Evolutionary conservation across 2,329 filamentous ascomycete genomes (phyloP).

Genomic region (Fusarium sp.): DNA sequence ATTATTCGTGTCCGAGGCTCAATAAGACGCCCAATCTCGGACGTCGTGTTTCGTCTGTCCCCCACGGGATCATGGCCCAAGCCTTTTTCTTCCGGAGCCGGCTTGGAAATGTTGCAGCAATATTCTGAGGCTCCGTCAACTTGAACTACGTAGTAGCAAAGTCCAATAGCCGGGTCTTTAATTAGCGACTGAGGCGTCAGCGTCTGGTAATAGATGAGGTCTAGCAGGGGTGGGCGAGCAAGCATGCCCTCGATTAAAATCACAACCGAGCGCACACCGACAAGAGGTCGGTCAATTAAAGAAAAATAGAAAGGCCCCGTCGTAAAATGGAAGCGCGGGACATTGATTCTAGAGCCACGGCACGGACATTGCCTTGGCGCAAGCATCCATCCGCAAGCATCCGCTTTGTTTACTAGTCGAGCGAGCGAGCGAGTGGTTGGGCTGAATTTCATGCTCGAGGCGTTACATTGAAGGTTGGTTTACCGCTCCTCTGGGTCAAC

Average conservation of each 20-base stretch:
- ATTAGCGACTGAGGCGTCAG: conserved; percentile 30
- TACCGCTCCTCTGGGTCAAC: conserved; percentile 36
- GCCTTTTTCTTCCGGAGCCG: conserved; percentile 1
- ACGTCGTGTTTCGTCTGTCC: neutral
- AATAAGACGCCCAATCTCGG: conserved; percentile 14
- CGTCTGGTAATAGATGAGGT: conserved; percentile 5
- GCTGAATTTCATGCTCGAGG: conserved; percentile 19
- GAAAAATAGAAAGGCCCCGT: conserved; percentile 21
- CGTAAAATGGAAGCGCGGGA: conserved; percentile 27
- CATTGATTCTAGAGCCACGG: conserved; percentile 34
- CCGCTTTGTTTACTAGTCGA: conserved; percentile 2
- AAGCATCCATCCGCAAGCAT: conserved; percentile 1
- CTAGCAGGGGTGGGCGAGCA: conserved; percentile 5
- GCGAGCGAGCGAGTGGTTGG: conserved; percentile 1
- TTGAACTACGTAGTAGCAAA: neutral
- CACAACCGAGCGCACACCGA: conserved; percentile 29
- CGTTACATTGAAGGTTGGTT: conserved; percentile 14
- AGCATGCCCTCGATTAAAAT: conserved; percentile 31
- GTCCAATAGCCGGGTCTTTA: conserved; percentile 11
- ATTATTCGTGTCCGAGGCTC: conserved; percentile 12
- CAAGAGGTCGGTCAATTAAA: conserved; percentile 15
- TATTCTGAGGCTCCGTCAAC: conserved; percentile 1
- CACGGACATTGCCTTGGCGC: conserved; percentile 25
- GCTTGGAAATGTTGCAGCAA: conserved; percentile 21
- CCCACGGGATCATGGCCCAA: neutral